These are phyloP conservation scores for Leishmania braziliensis DNA, from an alignment of 208 protist genomes.

Conservation along the genomic window DNA sequence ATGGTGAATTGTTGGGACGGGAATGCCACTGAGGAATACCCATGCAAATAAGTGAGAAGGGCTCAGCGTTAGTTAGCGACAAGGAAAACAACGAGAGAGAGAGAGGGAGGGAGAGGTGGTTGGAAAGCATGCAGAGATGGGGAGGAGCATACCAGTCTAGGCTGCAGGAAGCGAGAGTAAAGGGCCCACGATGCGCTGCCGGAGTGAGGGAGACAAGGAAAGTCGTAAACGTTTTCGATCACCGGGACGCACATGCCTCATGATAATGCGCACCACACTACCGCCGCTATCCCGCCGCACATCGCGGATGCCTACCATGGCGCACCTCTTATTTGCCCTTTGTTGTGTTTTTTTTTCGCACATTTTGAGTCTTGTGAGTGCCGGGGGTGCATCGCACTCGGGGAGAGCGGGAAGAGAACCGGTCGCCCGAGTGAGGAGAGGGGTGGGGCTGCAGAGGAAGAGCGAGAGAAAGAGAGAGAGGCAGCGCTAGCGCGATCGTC, in stretches of 20 bases:
- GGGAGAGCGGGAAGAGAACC: background rate
- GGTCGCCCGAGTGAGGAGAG: background rate
- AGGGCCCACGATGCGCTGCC: background rate
- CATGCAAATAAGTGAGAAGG: background rate
- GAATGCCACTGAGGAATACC: background rate
- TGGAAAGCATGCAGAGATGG: background rate
- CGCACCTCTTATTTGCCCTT: background rate
- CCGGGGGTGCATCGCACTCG: background rate
- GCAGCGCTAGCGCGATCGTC: background rate
- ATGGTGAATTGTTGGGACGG: background rate
- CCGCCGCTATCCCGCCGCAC: background rate
- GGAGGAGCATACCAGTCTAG: background rate
- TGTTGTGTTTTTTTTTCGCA: background rate
- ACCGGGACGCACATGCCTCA: background rate
- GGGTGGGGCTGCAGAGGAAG: background rate
- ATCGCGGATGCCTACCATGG: background rate
- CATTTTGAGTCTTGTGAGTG: background rate
- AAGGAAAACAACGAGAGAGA: background rate
- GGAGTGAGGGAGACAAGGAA: background rate
- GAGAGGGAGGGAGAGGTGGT: background rate
- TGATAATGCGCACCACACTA: background rate
- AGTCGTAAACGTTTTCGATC: background rate
- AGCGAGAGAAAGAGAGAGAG: background rate
- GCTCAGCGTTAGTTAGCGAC: too few relatives aligned
- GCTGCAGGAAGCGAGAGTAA: background rate